Evolutionary conservation across 73 alveolate genomes (phyloP), one percentile per base, ranked within the genome.

Genomic region (Paramecium octaurelia): DNA sequence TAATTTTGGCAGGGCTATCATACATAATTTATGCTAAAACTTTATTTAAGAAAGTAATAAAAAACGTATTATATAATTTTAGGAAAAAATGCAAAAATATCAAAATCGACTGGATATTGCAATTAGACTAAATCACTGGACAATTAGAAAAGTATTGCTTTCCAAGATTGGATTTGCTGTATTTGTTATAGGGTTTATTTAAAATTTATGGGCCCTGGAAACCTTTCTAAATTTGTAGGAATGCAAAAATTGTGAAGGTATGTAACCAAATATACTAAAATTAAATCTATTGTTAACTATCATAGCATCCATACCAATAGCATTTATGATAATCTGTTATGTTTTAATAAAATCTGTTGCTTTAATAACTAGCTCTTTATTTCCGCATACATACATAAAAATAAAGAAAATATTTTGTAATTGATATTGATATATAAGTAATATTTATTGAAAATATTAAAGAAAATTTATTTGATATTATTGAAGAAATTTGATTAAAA

Each of bases 151-250:
- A 43, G 73, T 42, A 0, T 21, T 80, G 9, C 27, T 80, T 20
- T 80, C 91, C 16, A 80, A 80, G 50, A 80, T 23, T 20, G 91
- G 91, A 80, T 80, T 44, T 80, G 43, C 91, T 11, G 76, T 80
- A 4, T 80, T 80, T 12, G 27, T 80, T 21, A 10, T 80, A 12
- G 91, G 91, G 16, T 21, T 80, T 11, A 46, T 80, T 2, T 35
- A 80, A 40, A 80, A 80, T 80, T 44, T 80, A 18, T 80, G 70
- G 75, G 91, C 91, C 6, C 21, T 80, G 2, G 21, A 46, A 44
- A 42, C 48, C 8, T 80, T 31, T 46, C 29, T 27, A 36, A 8
- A 73, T 20, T 18, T 80, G 46, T 7, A 80, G 75, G 57, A 80
- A 12, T 31, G 75, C 24, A 20, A 64, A 31, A 34, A 24, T 44